phyloP scores from a whole-genome alignment of 768 basidiomycete genomes.

The Chiua virens region DNA sequence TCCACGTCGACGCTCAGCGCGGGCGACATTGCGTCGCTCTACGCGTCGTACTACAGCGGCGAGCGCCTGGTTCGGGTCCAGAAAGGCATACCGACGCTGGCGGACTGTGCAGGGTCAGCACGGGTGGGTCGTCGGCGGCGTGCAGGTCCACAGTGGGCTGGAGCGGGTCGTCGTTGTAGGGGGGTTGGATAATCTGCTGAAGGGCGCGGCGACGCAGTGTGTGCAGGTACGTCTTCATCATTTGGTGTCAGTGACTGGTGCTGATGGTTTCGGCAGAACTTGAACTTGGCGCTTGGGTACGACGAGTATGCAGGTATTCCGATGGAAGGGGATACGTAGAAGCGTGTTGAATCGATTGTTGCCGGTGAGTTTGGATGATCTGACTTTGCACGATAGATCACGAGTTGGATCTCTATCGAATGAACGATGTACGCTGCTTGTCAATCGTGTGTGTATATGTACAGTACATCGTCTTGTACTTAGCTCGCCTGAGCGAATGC shows the following conservation, averaged over 20 bases:
- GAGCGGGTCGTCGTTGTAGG: constrained; percentile 95
- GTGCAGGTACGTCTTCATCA: constrained; percentile 68
- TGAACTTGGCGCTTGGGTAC: constrained; percentile 87
- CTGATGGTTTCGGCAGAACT: constrained; percentile 51
- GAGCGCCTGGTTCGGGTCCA: constrained; percentile 73
- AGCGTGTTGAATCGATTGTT: neutral
- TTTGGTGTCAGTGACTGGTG: constrained; percentile 4
- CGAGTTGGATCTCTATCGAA: too few species aligned
- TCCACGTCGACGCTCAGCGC: constrained; percentile 59
- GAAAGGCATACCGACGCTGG: constrained; percentile 69
- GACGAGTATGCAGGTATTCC: constrained; percentile 85
- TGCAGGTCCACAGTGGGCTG: constrained; percentile 88
- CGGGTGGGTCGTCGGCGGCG: constrained; percentile 88
- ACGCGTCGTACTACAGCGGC: constrained; percentile 70
- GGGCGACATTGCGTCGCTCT: constrained; percentile 67
- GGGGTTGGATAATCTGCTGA: constrained; percentile 93
- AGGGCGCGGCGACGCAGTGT: constrained; percentile 99
- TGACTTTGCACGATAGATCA: too few species aligned
- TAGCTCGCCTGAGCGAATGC: too few species aligned
- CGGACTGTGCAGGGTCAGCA: constrained; percentile 80
- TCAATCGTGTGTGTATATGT: too few species aligned
- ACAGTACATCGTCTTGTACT: too few species aligned
- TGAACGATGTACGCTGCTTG: too few species aligned
- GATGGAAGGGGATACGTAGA: constrained; percentile 14
- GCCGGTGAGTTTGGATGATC: too few species aligned